These are phyloP conservation scores for Herpetospermum pedunculosum DNA, from an alignment of 306 rosid genomes.

Conservation along the genomic window DNA sequence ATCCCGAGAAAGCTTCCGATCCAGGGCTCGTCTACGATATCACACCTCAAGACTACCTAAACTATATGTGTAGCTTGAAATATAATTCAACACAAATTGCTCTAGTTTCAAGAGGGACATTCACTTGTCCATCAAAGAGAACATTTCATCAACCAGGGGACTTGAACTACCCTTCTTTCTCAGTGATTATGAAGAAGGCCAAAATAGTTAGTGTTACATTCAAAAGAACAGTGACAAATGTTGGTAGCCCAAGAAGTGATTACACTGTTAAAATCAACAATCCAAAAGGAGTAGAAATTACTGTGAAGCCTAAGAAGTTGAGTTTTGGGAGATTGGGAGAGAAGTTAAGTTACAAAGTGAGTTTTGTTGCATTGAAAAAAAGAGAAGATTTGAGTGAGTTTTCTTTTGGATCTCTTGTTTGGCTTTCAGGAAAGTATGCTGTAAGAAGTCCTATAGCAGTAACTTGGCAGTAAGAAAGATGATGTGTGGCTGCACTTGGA, in stretches of 20 bases:
- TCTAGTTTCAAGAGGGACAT: slow-evolving; percentile 27
- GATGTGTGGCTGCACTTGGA: background rate
- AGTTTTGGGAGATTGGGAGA: slow-evolving; percentile 32
- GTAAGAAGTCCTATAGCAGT: slow-evolving; percentile 71
- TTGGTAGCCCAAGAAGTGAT: slow-evolving; percentile 28
- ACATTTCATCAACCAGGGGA: slow-evolving; percentile 25
- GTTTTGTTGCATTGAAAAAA: slow-evolving; percentile 22
- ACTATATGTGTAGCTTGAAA: slow-evolving; percentile 46
- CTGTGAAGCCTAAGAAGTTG: slow-evolving; percentile 30
- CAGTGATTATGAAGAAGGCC: slow-evolving; percentile 21
- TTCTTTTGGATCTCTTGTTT: slow-evolving; percentile 43
- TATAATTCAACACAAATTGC: slow-evolving; percentile 43
- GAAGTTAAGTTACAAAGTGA: slow-evolving; percentile 41
- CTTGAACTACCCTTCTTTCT: slow-evolving; percentile 64
- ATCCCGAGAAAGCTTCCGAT: slow-evolving; percentile 53
- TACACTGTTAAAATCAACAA: slow-evolving; percentile 38
- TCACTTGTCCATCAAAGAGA: slow-evolving; percentile 21
- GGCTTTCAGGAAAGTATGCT: slow-evolving; percentile 29
- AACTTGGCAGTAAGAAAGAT: slow-evolving; percentile 29
- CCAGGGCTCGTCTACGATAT: slow-evolving; percentile 64
- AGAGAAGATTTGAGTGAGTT: slow-evolving; percentile 1
- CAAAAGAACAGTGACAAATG: slow-evolving; percentile 51
- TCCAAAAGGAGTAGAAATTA: slow-evolving; percentile 36
- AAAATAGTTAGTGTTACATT: slow-evolving; percentile 21
- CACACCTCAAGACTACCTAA: slow-evolving; percentile 28